phyloP scores from a whole-genome alignment of 306 rosid genomes.

The Quercus aquifolioides region DNA sequence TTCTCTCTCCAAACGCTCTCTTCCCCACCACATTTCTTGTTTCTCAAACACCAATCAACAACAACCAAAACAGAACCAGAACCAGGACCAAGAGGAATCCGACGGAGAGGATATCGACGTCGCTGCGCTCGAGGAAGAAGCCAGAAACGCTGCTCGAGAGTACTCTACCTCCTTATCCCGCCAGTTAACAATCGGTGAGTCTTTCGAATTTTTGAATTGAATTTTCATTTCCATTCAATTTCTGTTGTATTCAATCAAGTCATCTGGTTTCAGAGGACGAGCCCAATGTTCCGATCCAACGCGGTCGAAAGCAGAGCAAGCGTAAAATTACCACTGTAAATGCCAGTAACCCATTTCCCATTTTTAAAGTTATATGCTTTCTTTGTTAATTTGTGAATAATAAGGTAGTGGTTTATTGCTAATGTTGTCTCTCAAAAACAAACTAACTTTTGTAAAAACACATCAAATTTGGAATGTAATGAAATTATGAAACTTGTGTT shows the following conservation, averaged over 20 bases:
- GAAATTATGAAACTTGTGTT: no score
- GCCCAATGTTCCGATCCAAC: constrained; percentile 25
- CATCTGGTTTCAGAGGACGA: constrained; percentile 61
- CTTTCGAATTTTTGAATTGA: no score
- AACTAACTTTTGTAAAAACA: no score
- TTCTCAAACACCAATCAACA: background rate
- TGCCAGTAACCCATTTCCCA: constrained; percentile 37
- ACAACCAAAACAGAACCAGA: background rate
- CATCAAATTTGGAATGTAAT: no score
- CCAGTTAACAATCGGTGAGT: no score
- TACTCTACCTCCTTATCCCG: no score
- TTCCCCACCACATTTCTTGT: constrained; percentile 32
- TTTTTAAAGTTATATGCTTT: rapidly evolving
- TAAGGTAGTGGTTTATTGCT: background rate
- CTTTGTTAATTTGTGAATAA: no score
- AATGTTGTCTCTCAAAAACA: background rate
- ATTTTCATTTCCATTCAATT: no score
- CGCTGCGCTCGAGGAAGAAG: constrained; percentile 44
- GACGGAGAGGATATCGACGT: constrained; percentile 42
- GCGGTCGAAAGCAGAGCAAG: constrained; percentile 46
- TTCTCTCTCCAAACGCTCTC: background rate
- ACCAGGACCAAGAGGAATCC: background rate
- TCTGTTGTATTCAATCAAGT: no score
- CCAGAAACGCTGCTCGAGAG: no score
- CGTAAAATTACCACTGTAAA: constrained; percentile 32